Conservation (phyloP, 2,329 filamentous ascomycete genomes). For the Colletotrichum karsti region DNA sequence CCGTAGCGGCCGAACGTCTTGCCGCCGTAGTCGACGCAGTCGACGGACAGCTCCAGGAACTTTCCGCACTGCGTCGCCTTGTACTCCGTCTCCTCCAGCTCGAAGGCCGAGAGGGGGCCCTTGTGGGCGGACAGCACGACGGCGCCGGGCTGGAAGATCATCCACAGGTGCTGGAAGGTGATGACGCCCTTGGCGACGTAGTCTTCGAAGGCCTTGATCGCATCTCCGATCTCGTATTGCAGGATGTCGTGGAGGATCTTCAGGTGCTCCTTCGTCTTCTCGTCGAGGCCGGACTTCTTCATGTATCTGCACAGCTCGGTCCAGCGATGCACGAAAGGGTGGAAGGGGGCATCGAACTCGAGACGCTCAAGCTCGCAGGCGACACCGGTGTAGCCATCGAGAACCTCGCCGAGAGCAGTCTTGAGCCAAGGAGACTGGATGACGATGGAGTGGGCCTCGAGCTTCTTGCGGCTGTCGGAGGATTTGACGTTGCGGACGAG, state of each 20-base stretch:
- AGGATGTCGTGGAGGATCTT: slow-evolving; percentile 56
- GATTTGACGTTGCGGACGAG: slow-evolving; percentile 66
- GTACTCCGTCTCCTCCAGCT: slow-evolving; percentile 47
- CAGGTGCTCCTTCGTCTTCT: slow-evolving; percentile 54
- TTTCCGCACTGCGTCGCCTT: slow-evolving; percentile 45
- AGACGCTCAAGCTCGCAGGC: slow-evolving; percentile 67
- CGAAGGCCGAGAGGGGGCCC: slow-evolving; percentile 48
- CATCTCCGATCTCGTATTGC: slow-evolving; percentile 58
- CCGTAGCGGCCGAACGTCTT: slow-evolving; percentile 51
- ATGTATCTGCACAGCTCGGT: slow-evolving; percentile 51
- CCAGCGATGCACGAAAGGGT: slow-evolving; percentile 74
- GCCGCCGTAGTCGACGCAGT: slow-evolving; percentile 58
- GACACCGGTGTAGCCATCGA: slow-evolving; percentile 68
- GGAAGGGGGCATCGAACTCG: slow-evolving; percentile 68
- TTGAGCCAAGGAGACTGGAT: slow-evolving; percentile 71
- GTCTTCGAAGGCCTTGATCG: slow-evolving; percentile 58
- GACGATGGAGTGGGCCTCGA: slow-evolving; percentile 69
- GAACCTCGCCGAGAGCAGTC: slow-evolving; percentile 60
- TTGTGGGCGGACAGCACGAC: slow-evolving; percentile 48
- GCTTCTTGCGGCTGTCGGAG: slow-evolving; percentile 66
- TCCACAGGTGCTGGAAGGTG: slow-evolving; percentile 61
- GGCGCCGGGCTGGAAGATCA: slow-evolving; percentile 59
- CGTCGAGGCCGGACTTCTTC: slow-evolving; percentile 50
- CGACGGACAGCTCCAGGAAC: slow-evolving; percentile 47
- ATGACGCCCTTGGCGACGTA: slow-evolving; percentile 62